Conservation (phyloP, 2,329 filamentous ascomycete genomes). For the Elsinoe perseae region DNA sequence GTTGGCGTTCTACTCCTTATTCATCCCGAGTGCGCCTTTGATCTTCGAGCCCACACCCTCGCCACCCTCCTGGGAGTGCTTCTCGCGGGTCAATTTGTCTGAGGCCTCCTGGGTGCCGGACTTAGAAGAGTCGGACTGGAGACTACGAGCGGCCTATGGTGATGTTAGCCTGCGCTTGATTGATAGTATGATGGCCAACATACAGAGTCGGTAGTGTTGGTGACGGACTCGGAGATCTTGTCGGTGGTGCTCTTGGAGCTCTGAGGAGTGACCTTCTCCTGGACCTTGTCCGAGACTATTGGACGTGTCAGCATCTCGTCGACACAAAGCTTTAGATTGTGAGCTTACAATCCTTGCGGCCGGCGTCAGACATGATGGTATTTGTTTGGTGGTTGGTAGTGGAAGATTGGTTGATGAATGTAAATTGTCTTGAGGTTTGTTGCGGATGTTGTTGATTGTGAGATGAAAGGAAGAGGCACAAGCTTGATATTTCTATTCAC, state of each 20-base stretch:
- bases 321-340: constrained; percentile 12
- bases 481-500: neutral
- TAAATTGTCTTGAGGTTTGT: constrained; percentile 21
- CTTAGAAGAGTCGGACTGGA: constrained; percentile 46
- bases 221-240: constrained; percentile 51
- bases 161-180: neutral
- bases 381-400: constrained; percentile 24
- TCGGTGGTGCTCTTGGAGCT: constrained; percentile 54
- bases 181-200: constrained; percentile 32
- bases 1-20: constrained; percentile 30
- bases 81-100: constrained; percentile 43
- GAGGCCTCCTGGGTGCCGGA: constrained; percentile 44
- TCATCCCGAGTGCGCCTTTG: constrained; percentile 41
- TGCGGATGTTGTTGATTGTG: constrained; percentile 17
- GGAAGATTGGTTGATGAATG: constrained; percentile 21
- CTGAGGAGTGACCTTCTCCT: constrained; percentile 52
- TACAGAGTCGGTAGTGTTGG: constrained; percentile 49
- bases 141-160: constrained; percentile 11
- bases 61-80: constrained; percentile 36
- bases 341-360: constrained; percentile 50
- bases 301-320: constrained; percentile 22
- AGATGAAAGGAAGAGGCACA: constrained; percentile 17
- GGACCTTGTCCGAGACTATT: constrained; percentile 37
- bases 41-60: constrained; percentile 37
- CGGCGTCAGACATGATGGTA: constrained; percentile 52